A percentile compares a stretch with the other conserved stretches of the same genome.
Evolutionary conservation across 2,329 filamentous ascomycete species (phyloP).

Genomic region (Colletotrichum sp.): DNA sequence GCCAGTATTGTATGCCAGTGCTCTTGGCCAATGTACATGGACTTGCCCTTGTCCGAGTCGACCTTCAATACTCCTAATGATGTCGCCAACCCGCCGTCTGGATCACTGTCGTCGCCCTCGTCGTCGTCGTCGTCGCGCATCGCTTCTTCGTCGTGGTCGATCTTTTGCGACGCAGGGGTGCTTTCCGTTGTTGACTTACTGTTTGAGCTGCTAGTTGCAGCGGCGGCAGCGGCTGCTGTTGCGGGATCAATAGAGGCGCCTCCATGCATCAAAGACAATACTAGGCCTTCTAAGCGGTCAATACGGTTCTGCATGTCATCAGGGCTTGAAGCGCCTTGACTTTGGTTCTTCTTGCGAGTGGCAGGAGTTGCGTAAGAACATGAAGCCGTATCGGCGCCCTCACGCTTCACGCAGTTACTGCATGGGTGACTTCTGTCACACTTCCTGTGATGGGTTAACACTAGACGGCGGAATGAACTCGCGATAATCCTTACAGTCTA

Average conservation of each 20-base stretch:
- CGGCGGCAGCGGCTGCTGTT: conserved; percentile 34
- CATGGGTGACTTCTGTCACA: conserved; percentile 92
- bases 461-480: not conserved
- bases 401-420: conserved; percentile 92
- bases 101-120: conserved; percentile 67
- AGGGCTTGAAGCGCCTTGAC: conserved; percentile 65
- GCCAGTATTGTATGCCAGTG: conserved; percentile 83
- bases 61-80: conserved; percentile 86
- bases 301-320: conserved; percentile 99
- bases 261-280: conserved; percentile 93
- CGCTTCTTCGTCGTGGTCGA: conserved; percentile 62
- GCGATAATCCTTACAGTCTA: conserved; percentile 39
- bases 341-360: conserved; percentile 76
- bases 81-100: conserved; percentile 71
- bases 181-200: conserved; percentile 44
- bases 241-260: conserved; percentile 60
- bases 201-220: conserved; percentile 24
- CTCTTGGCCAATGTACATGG: conserved; percentile 81
- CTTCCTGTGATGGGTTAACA: conserved; percentile 66
- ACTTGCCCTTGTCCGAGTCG: conserved; percentile 76
- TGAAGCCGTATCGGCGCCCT: conserved; percentile 78
- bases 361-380: conserved; percentile 83
- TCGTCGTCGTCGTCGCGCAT: conserved; percentile 56
- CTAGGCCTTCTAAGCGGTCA: conserved; percentile 89
- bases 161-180: conserved; percentile 44